Evolutionary conservation across 2,329 filamentous ascomycete species (phyloP).

Genomic region (Ophioceras dolichostomum): DNA sequence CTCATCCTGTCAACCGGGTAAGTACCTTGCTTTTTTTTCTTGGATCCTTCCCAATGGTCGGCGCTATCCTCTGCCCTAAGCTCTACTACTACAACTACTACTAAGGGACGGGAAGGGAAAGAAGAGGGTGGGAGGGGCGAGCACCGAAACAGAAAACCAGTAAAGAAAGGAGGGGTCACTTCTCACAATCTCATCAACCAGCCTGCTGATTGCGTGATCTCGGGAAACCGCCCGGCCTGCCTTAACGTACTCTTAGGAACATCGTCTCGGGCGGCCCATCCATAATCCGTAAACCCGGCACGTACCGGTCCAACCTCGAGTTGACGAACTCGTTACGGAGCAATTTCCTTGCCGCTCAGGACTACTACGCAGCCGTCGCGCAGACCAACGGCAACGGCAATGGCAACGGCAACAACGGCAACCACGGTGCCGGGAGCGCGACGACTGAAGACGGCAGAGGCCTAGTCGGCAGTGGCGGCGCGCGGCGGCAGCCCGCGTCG

Average conservation of each 20-base stretch:
- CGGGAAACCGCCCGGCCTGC: neutral
- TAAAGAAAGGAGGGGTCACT: no score
- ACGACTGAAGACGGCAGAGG: no score
- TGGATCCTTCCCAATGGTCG: no score
- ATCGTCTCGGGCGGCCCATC: conserved; percentile 76
- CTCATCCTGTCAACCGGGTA: conserved; percentile 80
- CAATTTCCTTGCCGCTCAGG: conserved; percentile 67
- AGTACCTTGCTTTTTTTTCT: no score
- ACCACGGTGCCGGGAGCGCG: conserved; percentile 7
- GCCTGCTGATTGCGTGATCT: conserved; percentile 13
- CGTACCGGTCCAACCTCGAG: conserved; percentile 83
- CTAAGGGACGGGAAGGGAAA: no score
- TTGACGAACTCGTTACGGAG: conserved; percentile 77
- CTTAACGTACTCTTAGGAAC: conserved; percentile 38
- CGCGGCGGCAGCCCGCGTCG: conserved; percentile 17
- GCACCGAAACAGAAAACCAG: no score
- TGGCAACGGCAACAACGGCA: neutral
- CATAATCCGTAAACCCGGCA: conserved; percentile 66
- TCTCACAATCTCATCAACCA: conserved; percentile 4
- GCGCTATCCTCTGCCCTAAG: no score
- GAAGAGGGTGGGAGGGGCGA: no score
- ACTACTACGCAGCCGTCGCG: conserved; percentile 34
- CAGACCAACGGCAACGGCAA: conserved; percentile 13
- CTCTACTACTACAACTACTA: no score
- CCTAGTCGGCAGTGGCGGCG: conserved; percentile 14